Conservation (phyloP, 1,284 basidiomycete species). For the Golubevia pallescens region DNA sequence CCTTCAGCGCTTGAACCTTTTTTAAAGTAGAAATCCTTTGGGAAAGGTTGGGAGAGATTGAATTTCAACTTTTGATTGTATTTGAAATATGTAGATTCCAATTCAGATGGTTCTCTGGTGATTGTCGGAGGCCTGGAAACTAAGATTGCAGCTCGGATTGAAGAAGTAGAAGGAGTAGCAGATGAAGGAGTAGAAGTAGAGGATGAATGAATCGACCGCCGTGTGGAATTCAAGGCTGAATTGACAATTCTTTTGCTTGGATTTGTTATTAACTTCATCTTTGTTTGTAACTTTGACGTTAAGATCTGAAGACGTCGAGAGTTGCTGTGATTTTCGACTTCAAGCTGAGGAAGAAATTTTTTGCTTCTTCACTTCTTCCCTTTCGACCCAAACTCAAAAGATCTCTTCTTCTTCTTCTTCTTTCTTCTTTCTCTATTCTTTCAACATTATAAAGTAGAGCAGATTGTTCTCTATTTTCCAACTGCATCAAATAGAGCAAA, state of each 20-base stretch:
- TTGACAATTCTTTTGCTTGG: background rate
- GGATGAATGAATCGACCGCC: background rate
- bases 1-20: conserved; percentile 56
- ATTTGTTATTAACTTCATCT: too few species aligned
- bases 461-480: too few species aligned
- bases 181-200: background rate
- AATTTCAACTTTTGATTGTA: conserved; percentile 50
- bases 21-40: conserved; percentile 60
- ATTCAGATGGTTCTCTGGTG: conserved; percentile 32
- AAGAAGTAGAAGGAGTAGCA: background rate
- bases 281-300: too few species aligned
- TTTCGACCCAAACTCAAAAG: too few species aligned
- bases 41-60: conserved; percentile 53
- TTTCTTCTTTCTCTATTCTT: too few species aligned
- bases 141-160: conserved; percentile 41
- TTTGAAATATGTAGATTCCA: conserved; percentile 49
- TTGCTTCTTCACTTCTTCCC: too few species aligned
- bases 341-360: too few species aligned
- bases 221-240: background rate
- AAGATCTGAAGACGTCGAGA: too few species aligned
- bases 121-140: conserved; percentile 49
- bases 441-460: too few species aligned
- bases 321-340: too few species aligned
- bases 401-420: too few species aligned
- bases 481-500: too few species aligned